These are phyloP conservation scores for Fraxinus sp. DNA, from an alignment of 305 asterid species.

Conservation along the genomic window DNA sequence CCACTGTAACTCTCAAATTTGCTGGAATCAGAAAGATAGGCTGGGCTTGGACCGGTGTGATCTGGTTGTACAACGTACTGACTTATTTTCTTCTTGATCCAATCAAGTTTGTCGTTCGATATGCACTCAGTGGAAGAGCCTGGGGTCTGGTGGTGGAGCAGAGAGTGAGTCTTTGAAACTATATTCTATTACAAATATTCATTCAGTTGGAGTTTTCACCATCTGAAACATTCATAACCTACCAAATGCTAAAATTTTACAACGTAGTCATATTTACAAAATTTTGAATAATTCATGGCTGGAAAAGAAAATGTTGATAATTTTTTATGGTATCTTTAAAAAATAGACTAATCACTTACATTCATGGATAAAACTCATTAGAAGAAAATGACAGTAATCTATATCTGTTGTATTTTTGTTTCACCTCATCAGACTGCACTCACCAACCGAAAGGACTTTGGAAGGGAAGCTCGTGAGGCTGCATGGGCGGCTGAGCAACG, in stretches of 20 bases:
- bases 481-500: slow-evolving; percentile 59
- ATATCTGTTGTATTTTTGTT: neutral
- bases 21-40: slow-evolving; percentile 47
- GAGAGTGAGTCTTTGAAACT: slow-evolving; percentile 35
- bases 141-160: slow-evolving; percentile 44
- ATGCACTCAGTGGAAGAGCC: slow-evolving; percentile 53
- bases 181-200: neutral
- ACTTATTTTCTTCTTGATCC: slow-evolving; percentile 50
- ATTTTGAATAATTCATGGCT: neutral
- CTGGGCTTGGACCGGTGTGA: slow-evolving; percentile 54
- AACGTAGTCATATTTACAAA: neutral
- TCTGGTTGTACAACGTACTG: slow-evolving; percentile 46
- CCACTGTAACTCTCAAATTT: slow-evolving; percentile 31
- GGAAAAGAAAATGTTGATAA: neutral
- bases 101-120: slow-evolving; percentile 46
- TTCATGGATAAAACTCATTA: neutral
- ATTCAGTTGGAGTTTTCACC: neutral
- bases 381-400: neutral
- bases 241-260: neutral
- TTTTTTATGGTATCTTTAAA: neutral
- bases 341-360: neutral
- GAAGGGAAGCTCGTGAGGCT: slow-evolving; percentile 48
- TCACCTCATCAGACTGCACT: slow-evolving; percentile 47
- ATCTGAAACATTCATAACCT: neutral
- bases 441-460: slow-evolving; percentile 53